A percentile compares a stretch with the other conserved stretches of the same genome.
Conservation (phyloP, 2,329 filamentous ascomycete genomes). For the Paecilomyces fulvus region DNA sequence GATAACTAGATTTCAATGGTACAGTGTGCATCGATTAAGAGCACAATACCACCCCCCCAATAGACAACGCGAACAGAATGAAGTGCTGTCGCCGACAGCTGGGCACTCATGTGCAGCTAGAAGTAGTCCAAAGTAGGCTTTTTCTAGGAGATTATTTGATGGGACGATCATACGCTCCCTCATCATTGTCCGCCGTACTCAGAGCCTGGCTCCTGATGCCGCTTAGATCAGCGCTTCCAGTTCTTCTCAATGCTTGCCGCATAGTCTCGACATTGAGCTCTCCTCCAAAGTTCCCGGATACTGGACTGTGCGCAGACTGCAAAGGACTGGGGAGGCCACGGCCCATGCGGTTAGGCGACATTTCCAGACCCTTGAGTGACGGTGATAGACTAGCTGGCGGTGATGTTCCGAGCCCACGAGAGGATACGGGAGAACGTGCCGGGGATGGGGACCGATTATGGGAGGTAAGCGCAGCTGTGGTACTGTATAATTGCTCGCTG, state of each 20-base stretch:
- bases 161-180: slow-evolving; percentile 18
- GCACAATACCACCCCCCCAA: neutral
- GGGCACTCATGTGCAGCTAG: neutral
- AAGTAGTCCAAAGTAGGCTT: neutral
- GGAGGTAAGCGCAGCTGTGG: slow-evolving; percentile 9
- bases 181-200: slow-evolving; percentile 27
- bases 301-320: slow-evolving; percentile 46
- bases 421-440: slow-evolving; percentile 68
- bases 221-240: slow-evolving; percentile 70
- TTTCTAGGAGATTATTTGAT: slow-evolving; percentile 5
- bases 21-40: neutral
- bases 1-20: neutral
- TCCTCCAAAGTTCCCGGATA: slow-evolving; percentile 43
- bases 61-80: neutral
- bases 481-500: slow-evolving; percentile 42
- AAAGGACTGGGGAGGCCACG: slow-evolving; percentile 54
- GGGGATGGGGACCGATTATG: slow-evolving; percentile 68
- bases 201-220: slow-evolving; percentile 27
- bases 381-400: slow-evolving; percentile 69
- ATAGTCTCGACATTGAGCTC: slow-evolving; percentile 91
- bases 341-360: slow-evolving; percentile 53
- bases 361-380: slow-evolving; percentile 65
- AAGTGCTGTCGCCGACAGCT: neutral
- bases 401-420: slow-evolving; percentile 58
- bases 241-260: slow-evolving; percentile 78